A percentile compares a stretch with the other conserved stretches of the same genome.
These are phyloP conservation scores for Colletotrichum trifolii DNA, from an alignment of 2,329 filamentous ascomycete genomes.

Conservation along the genomic window DNA sequence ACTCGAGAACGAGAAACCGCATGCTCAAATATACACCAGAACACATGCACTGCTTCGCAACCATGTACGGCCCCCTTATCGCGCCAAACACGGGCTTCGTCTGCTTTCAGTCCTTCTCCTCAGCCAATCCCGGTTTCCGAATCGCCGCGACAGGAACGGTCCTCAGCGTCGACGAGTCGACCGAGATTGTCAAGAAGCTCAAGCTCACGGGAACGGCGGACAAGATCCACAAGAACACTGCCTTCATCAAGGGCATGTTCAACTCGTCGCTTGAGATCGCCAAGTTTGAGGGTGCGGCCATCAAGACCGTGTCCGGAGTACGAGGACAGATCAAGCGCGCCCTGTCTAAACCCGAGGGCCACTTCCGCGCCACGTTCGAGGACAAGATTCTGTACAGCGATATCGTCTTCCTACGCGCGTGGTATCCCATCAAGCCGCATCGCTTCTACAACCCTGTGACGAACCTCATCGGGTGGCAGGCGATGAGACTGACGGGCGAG, in stretches of 20 bases:
- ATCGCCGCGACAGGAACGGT: constrained; percentile 96
- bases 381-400: constrained; percentile 98
- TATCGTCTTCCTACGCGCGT: constrained; percentile 94
- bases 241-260: constrained; percentile 99
- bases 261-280: constrained; percentile 91
- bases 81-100: constrained; percentile 97
- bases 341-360: constrained; percentile 90
- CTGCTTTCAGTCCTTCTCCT: constrained; percentile 89
- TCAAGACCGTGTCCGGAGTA: constrained; percentile 95
- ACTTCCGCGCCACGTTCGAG: constrained; percentile 97
- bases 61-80: constrained; percentile 93
- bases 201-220: constrained; percentile 94
- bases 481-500: constrained; percentile 94
- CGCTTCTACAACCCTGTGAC: constrained; percentile 97
- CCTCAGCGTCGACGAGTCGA: constrained; percentile 91
- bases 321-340: constrained; percentile 98
- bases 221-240: constrained; percentile 99
- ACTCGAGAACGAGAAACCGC: constrained; percentile 91
- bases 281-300: constrained; percentile 96
- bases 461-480: constrained; percentile 91
- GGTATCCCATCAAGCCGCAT: constrained; percentile 95
- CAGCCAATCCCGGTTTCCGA: constrained; percentile 88
- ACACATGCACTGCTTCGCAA: constrained; percentile 98
- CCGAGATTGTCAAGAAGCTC: constrained; percentile 99
- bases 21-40: constrained; percentile 99